phyloP scores from a whole-genome alignment of 768 basidiomycete species.

The Leccinum truebloodii region DNA sequence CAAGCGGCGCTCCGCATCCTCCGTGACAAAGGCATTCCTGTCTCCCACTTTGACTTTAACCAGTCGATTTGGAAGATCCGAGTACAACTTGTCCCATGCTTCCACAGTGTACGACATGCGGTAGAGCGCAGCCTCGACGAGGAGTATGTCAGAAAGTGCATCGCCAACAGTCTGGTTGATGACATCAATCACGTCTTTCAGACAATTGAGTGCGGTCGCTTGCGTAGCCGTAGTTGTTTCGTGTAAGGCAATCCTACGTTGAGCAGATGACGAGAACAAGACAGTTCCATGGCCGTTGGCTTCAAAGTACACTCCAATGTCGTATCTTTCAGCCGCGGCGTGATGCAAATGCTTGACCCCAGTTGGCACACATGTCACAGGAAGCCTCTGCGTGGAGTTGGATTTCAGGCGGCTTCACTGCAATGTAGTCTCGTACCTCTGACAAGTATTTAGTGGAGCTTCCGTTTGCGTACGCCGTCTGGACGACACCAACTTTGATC shows the following conservation, averaged over 20 bases:
- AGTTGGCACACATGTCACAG: constrained; percentile 92
- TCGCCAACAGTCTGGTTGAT: constrained; percentile 99
- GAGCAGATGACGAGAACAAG: constrained; percentile 80
- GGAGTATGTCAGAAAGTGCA: constrained; percentile 92
- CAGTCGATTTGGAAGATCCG: constrained; percentile 91
- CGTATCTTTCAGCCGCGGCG: constrained; percentile 88
- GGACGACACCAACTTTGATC: constrained; percentile 90
- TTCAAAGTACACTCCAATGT: constrained; percentile 99
- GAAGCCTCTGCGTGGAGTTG: constrained; percentile 65
- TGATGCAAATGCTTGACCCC: constrained; percentile 99
- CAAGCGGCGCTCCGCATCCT: constrained; percentile 90
- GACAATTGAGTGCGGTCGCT: constrained; percentile 72
- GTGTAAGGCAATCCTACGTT: constrained; percentile 57
- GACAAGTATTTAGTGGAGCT: constrained; percentile 91
- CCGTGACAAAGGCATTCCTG: constrained; percentile 81
- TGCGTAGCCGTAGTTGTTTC: constrained; percentile 83
- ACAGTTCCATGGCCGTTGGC: constrained; percentile 99
- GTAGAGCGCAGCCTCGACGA: constrained; percentile 90
- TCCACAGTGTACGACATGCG: constrained; percentile 81
- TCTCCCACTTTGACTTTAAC: constrained; percentile 91
- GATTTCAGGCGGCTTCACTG: constrained; percentile 7
- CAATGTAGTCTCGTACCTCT: constrained; percentile 49
- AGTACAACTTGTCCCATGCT: constrained; percentile 93
- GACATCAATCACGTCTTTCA: constrained; percentile 74
- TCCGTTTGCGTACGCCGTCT: constrained; percentile 98